Percentiles rank a stretch among this genome's conserved stretches.
phyloP scores from a whole-genome alignment of 1,139 yeast species.

The Saccharomyces hybrid region DNA sequence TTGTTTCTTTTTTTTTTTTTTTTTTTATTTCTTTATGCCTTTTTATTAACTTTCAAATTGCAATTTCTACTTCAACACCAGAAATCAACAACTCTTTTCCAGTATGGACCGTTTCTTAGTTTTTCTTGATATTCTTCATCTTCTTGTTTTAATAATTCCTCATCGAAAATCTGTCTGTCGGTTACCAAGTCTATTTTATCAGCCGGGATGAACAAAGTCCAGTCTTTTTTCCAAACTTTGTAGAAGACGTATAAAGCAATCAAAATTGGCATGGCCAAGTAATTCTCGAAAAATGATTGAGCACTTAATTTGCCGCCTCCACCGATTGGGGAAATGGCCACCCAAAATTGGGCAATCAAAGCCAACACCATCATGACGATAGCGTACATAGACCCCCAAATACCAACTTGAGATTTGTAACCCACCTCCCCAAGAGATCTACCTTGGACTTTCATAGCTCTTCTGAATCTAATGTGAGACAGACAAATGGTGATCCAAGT shows the following conservation, averaged over 20 bases:
- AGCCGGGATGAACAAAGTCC: conserved; percentile 42
- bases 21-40: too few relatives aligned
- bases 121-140: conserved; percentile 37
- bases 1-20: background rate
- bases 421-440: conserved; percentile 44
- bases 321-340: conserved; percentile 58
- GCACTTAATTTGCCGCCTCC: conserved; percentile 35
- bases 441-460: conserved; percentile 47
- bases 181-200: conserved; percentile 53
- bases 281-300: conserved; percentile 46
- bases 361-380: conserved; percentile 40
- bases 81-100: conserved; percentile 16
- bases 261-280: conserved; percentile 54
- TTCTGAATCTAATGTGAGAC: conserved; percentile 51
- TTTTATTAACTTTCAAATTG: background rate
- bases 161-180: conserved; percentile 63
- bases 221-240: conserved; percentile 47
- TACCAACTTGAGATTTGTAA: conserved; percentile 45
- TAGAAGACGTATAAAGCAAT: conserved; percentile 45
- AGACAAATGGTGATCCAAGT: conserved; percentile 55
- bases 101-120: conserved; percentile 16
- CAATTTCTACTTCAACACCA: conserved; percentile 15
- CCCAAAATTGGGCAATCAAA: conserved; percentile 53
- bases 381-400: conserved; percentile 43
- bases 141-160: conserved; percentile 61